Evolutionary conservation across 2,329 filamentous ascomycete species (phyloP).

Genomic region (Hypomyces rosellus): DNA sequence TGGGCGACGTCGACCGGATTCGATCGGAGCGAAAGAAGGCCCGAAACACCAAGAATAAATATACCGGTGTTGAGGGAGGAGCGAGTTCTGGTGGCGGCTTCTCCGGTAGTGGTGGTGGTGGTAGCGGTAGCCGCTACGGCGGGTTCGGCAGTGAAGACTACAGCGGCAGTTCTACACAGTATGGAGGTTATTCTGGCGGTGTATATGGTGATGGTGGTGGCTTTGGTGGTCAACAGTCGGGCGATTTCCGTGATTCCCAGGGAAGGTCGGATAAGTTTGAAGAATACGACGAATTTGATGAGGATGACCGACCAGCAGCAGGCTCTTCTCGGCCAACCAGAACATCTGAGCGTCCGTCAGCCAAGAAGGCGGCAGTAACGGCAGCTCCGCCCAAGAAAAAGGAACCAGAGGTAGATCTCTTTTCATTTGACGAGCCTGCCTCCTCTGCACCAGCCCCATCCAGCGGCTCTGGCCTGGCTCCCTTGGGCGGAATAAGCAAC

Average conservation of each 20-base stretch:
- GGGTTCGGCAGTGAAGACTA: constrained; percentile 87
- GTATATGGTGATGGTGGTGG: constrained; percentile 96
- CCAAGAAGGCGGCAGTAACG: constrained; percentile 46
- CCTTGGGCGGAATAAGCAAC: constrained; percentile 28
- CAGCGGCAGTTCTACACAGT: constrained; percentile 47
- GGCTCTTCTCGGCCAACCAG: constrained; percentile 42
- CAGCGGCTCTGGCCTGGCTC: constrained; percentile 40
- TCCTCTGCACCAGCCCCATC: constrained; percentile 40
- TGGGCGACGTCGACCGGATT: constrained; percentile 86
- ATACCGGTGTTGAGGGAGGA: constrained; percentile 87
- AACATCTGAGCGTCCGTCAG: constrained; percentile 25
- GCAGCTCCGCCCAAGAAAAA: constrained; percentile 70
- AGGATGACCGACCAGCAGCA: constrained; percentile 48
- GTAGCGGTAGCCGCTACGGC: constrained; percentile 59
- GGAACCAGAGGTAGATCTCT: constrained; percentile 84
- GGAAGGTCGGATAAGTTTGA: constrained; percentile 72
- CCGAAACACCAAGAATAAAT: constrained; percentile 84
- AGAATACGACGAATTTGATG: constrained; percentile 95
- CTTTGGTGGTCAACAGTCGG: constrained; percentile 68
- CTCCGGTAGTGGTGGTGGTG: constrained; percentile 34
- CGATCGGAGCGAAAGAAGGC: constrained; percentile 83
- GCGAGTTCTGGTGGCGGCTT: constrained; percentile 53
- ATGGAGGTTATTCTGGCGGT: constrained; percentile 57
- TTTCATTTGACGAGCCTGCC: constrained; percentile 78
- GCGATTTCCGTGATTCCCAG: constrained; percentile 62